Conservation (phyloP, 345 rosid species). For the Populus pruinosa region DNA sequence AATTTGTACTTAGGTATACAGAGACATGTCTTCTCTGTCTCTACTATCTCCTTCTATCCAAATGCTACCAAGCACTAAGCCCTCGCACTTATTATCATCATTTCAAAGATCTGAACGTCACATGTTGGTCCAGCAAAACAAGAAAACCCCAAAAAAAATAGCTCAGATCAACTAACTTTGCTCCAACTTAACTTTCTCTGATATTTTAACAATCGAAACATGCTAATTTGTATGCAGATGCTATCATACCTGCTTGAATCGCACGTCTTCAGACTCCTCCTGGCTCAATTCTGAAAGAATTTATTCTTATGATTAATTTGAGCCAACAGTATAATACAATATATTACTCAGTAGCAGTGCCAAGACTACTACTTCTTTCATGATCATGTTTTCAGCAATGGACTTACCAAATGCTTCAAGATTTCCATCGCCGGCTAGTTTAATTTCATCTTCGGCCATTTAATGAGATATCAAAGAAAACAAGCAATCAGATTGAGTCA, state of each 20-base stretch:
- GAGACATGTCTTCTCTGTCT: no score
- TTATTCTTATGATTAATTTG: neutral
- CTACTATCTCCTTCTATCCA: no score
- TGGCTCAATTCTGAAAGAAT: constrained; percentile 60
- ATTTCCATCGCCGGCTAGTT: constrained; percentile 61
- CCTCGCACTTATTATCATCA: no score
- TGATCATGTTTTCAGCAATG: neutral
- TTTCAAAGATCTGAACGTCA: no score
- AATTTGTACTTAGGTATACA: no score
- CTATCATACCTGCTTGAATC: constrained; percentile 68
- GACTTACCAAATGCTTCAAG: constrained; percentile 72
- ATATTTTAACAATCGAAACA: neutral
- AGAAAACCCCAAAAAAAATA: no score
- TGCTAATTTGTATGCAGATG: neutral
- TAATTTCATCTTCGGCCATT: constrained; percentile 50
- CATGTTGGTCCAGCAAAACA: no score
- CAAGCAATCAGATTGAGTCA: neutral
- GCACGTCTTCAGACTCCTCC: constrained; percentile 76
- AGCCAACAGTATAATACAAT: neutral
- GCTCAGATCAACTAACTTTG: no score
- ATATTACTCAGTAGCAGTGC: neutral
- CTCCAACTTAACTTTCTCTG: no score
- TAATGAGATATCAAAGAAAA: neutral
- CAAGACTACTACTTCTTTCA: neutral
- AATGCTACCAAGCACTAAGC: no score